Conservation (phyloP, 176 grass and related monocot species). For the Rhynchospora pubera region DNA sequence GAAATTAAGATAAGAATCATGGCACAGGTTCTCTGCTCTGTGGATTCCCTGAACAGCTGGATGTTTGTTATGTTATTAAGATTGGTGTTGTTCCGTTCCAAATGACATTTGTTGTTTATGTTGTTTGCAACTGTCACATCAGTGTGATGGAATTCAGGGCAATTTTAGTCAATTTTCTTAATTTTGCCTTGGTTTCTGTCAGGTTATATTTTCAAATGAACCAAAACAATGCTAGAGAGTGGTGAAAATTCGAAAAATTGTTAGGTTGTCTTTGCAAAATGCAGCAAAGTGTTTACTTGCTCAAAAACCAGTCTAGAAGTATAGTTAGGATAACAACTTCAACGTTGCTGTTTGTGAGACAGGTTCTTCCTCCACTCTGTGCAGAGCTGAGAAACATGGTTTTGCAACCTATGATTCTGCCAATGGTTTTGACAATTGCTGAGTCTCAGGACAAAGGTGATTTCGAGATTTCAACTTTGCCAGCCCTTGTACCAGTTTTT, state of each 20-base stretch:
- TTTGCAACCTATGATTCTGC: conserved; percentile 98
- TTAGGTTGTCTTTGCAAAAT: not conserved
- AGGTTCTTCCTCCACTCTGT: conserved; percentile 99
- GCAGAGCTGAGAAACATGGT: conserved; percentile 90
- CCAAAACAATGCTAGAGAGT: not conserved
- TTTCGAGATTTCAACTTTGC: conserved; percentile 93
- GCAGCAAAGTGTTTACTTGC: not conserved
- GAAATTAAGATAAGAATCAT: not conserved
- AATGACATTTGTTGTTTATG: conserved; percentile 4
- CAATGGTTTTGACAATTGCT: conserved; percentile 94
- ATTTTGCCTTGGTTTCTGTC: not conserved
- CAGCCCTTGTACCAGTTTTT: conserved; percentile 89
- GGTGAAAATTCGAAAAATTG: not conserved
- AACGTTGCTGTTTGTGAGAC: conserved; percentile 14
- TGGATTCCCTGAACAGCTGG: not conserved
- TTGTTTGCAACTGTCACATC: not conserved
- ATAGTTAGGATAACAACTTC: not conserved
- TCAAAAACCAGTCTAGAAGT: not conserved
- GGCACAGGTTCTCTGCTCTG: not conserved
- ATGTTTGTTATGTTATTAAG: not conserved
- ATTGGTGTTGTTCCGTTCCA: not conserved
- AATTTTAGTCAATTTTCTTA: not conserved
- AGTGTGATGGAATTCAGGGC: not conserved
- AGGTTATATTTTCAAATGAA: not conserved
- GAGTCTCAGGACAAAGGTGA: conserved; percentile 96